Evolutionary conservation across 768 basidiomycete genomes (phyloP), one percentile per base, ranked within the genome.

Genomic region (Mycena galopus): DNA sequence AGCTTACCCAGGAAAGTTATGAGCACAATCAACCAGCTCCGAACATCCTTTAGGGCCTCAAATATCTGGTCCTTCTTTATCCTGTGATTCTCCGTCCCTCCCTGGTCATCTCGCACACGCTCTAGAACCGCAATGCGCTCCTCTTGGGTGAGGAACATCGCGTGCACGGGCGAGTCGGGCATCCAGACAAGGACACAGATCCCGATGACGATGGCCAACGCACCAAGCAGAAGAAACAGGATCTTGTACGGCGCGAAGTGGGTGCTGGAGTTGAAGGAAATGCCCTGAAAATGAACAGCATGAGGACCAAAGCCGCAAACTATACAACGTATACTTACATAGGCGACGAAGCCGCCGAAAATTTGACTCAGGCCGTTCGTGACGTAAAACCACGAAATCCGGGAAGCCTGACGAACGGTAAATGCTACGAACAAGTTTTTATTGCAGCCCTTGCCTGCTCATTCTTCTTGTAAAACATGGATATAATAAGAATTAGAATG

Each of bases 401-500:
- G 85, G 21, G 82, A 85, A 0, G 88, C 90, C 87, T 90, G 65
- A 32, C n/a, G n/a, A n/a, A n/a, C 27, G 55, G 27, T 59, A 51
- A 55, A 10, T 19, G 42, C 39, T 9, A 23, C 2, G 19, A 3
- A 17, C 5, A 3, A n/a, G 19, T 33, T 29, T 10, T 44, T 19
- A 35, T 23, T 16, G 51, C 9, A 23, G 29, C 17, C 10, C 75
- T 35, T 55, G 85, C 88, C 83, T 92, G 90, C 74, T 92, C 91
- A 61, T 90, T 82, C 80, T 91, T 92, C 83, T 88, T 90, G 81
- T 91, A 92, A 77, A 91, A 92, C 88, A 91, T 90, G 12, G 89
- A 87, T 50, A 91, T 86, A 44, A 92, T 86, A 62, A 91, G 80
- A 78, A 92, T 89, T 37, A 92, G 81, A 74, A 86, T 89, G 0